These are phyloP conservation scores for Fraxinus quadrangulata DNA, from an alignment of 257 asterid genomes.

Conservation along the genomic window DNA sequence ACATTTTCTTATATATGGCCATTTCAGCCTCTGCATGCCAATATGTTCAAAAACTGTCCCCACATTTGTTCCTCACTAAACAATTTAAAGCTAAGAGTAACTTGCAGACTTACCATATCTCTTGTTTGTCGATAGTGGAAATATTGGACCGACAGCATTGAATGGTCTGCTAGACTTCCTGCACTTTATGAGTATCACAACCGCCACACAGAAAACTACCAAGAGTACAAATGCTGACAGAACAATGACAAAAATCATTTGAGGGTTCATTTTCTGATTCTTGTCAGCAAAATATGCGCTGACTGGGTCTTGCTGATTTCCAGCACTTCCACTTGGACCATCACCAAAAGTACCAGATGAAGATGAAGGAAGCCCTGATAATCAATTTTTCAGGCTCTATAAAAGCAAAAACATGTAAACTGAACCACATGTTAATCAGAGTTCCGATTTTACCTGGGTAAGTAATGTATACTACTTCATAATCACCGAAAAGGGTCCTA, in stretches of 20 bases:
- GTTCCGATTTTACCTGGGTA: constrained; percentile 71
- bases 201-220: constrained; percentile 74
- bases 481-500: constrained; percentile 84
- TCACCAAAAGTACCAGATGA: constrained; percentile 61
- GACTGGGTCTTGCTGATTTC: constrained; percentile 73
- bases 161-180: constrained; percentile 66
- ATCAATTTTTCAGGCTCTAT: not conserved
- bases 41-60: not conserved
- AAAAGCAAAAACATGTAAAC: not conserved
- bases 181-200: constrained; percentile 68
- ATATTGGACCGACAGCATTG: constrained; percentile 80
- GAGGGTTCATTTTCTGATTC: constrained; percentile 69
- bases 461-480: constrained; percentile 55
- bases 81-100: constrained; percentile 8
- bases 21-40: constrained; percentile 13
- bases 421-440: not conserved
- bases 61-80: constrained; percentile 2
- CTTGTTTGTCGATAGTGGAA: constrained; percentile 65
- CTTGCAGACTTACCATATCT: constrained; percentile 59
- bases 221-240: constrained; percentile 76
- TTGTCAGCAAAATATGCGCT: constrained; percentile 61
- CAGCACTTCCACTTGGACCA: constrained; percentile 77
- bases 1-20: not conserved
- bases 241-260: constrained; percentile 68
- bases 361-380: constrained; percentile 80